Base-by-base conservation (phyloP, 2,329 filamentous ascomycete species). In the Calonectria henricotiae region DNA sequence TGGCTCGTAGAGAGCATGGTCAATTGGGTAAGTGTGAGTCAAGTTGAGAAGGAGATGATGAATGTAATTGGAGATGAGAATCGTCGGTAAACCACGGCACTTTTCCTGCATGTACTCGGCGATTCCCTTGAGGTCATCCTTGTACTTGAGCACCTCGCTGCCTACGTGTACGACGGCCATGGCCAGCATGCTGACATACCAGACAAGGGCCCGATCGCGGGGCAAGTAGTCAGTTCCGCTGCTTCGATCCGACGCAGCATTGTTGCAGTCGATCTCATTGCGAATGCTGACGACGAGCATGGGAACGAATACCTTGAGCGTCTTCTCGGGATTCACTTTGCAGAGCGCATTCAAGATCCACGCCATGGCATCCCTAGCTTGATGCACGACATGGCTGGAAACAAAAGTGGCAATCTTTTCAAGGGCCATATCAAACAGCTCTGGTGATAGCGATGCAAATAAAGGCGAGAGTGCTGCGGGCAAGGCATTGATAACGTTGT, bases 101-200 rank as follows among this genome's bases (percentile, higher is more conserved):
- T 94, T 96, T 76, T 96, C 91, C 81, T 99, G 96, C 96, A 99
- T 98, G 83, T 96, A 98, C 65, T 93, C 88, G 13, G 96, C 95
- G 80, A 99, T 96, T 71, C 94, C 93, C 73, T 98, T 94, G 2
- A 99, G 89, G 61, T 98, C 93, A 62, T 94, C 87, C 82, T 95
- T 94, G 86, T 97, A 97, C 71, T 93, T 92, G 70, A 99, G 87
- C 15, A 98, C 94, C 75, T 96, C 94, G 74, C 92, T 91, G 39
- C 96, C 96, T 54, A 99, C 95, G 78, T 99, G 96, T 3, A 99
- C 96, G 25, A 98, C 94, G 70, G 94, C 96, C 96, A 99, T 99
- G 80, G 95, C 97, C 5, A 99, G 89, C 86, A 99, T 95, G 82
- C 94, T 98, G 70, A 98, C 90, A 79, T 98, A 94, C 97, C 97